phyloP scores from a whole-genome alignment of 2,329 filamentous ascomycete genomes.

The Cladophialophora exuberans region DNA sequence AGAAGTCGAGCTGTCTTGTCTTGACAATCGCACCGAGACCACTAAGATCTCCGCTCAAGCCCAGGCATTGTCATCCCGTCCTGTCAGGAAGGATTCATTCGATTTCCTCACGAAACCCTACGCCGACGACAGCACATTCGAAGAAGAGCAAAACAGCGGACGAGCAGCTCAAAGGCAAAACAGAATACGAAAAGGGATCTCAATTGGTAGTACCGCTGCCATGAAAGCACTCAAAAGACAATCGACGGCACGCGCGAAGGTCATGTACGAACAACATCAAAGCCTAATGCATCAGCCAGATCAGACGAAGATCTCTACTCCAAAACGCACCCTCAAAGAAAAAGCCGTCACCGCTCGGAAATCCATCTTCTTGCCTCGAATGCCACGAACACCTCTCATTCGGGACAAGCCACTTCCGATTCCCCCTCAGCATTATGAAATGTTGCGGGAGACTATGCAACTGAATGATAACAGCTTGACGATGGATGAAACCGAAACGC shows the following conservation, averaged over 20 bases:
- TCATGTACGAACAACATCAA: constrained; percentile 9
- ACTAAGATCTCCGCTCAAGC: neutral
- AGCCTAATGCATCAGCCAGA: neutral
- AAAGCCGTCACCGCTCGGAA: neutral
- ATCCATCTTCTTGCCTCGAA: neutral
- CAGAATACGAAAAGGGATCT: constrained; percentile 4
- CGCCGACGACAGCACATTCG: neutral
- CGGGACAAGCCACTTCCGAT: constrained; percentile 22
- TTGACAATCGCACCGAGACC: neutral
- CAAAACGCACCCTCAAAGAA: neutral
- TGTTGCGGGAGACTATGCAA: neutral
- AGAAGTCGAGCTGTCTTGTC: neutral
- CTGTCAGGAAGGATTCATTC: constrained; percentile 14
- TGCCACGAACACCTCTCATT: neutral
- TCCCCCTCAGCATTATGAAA: constrained; percentile 4
- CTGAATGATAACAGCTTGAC: neutral
- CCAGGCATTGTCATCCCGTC: neutral
- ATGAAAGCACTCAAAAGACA: constrained; percentile 20
- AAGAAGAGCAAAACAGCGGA: neutral
- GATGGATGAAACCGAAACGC: neutral
- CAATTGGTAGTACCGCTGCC: constrained; percentile 6
- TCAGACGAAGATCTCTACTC: neutral
- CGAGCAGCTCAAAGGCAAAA: neutral
- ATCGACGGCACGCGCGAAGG: constrained; percentile 23
- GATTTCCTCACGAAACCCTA: constrained; percentile 2